phyloP scores from a whole-genome alignment of 2,329 filamentous ascomycete species.

The Aspergillus pseudonomiae region DNA sequence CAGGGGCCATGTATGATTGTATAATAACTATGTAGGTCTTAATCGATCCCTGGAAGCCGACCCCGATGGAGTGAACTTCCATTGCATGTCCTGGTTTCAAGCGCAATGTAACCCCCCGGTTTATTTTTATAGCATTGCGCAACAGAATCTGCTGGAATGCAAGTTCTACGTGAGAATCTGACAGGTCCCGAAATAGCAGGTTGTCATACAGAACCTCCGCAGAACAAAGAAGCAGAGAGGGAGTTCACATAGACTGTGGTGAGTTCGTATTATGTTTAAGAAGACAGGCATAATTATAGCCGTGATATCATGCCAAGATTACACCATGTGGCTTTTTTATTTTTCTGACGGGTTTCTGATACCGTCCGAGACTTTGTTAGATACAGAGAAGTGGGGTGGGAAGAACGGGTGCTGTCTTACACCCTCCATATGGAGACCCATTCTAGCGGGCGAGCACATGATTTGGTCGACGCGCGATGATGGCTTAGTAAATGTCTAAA shows the following conservation, averaged over 20 bases:
- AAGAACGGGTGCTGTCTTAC: constrained; percentile 1
- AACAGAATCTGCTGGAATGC: neutral
- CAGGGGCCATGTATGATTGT: neutral
- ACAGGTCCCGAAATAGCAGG: constrained; percentile 1
- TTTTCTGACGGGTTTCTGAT: neutral
- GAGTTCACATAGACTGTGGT: neutral
- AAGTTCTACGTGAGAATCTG: neutral
- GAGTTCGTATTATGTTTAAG: neutral
- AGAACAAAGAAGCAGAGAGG: neutral
- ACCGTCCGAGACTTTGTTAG: neutral
- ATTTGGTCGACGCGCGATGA: neutral
- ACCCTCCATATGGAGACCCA: neutral
- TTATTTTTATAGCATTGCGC: neutral
- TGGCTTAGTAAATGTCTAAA: neutral
- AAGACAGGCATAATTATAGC: neutral
- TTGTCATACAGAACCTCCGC: neutral
- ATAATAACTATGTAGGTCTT: neutral
- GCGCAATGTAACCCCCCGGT: neutral
- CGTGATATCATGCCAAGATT: constrained; percentile 4
- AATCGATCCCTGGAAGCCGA: neutral
- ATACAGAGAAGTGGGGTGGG: neutral
- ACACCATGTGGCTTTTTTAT: constrained; percentile 3
- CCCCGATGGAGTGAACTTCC: neutral
- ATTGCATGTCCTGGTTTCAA: neutral
- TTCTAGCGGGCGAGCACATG: neutral